Percentiles rank a stretch among this genome's conserved stretches.
Evolutionary conservation across 164 flowering plant species (phyloP).

Genomic region (Umbellularia californica): DNA sequence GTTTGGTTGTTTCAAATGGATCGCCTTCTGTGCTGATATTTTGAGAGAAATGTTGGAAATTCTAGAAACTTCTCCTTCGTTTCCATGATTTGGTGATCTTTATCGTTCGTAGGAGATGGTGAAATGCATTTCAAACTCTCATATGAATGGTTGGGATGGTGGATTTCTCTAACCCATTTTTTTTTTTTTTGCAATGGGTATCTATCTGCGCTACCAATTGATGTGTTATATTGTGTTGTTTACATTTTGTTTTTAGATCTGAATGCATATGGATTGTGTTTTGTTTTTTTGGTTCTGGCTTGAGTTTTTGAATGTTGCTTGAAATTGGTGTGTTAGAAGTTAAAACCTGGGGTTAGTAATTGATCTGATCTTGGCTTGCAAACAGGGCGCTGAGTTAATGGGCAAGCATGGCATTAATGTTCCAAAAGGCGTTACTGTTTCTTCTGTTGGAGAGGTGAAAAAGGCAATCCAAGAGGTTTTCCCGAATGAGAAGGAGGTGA

Average conservation of each 20-base stretch:
- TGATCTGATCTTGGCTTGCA: not conserved
- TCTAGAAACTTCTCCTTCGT: too few species aligned
- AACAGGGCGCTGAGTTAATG: conserved; percentile 95
- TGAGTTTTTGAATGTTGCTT: not conserved
- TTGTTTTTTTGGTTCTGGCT: not conserved
- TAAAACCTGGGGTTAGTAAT: not conserved
- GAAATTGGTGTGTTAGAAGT: not conserved
- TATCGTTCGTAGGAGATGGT: too few species aligned
- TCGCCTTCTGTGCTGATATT: too few species aligned
- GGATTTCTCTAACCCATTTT: too few species aligned
- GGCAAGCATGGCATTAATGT: conserved; percentile 85
- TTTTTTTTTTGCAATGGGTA: too few species aligned
- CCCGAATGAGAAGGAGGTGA: conserved; percentile 75
- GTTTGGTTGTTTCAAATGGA: too few species aligned
- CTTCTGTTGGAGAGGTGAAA: conserved; percentile 61
- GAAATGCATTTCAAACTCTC: too few species aligned
- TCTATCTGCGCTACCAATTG: too few species aligned
- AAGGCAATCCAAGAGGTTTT: conserved; percentile 56
- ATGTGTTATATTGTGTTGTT: too few species aligned
- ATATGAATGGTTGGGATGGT: too few species aligned
- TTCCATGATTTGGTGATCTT: too few species aligned
- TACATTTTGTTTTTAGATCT: not conserved
- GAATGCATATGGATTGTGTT: not conserved
- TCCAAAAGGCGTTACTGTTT: conserved; percentile 77
- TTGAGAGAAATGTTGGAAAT: too few species aligned